phyloP scores from a whole-genome alignment of 2,329 filamentous ascomycete species.

The Trichoderma aggressivum region DNA sequence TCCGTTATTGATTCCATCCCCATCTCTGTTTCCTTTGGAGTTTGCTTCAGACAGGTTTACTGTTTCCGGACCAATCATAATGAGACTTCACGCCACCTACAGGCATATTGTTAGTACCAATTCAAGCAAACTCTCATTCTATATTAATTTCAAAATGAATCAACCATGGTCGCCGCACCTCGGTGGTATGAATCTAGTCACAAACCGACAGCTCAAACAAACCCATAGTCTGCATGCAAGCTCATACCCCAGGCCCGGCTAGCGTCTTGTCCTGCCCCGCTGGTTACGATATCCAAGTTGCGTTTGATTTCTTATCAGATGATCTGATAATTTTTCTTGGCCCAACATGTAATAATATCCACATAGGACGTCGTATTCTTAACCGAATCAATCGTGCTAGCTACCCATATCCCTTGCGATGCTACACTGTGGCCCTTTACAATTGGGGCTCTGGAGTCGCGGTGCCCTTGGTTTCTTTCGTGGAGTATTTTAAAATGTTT shows the following conservation, averaged over 20 bases:
- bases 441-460: background rate
- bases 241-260: background rate
- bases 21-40: background rate
- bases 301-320: constrained; percentile 14
- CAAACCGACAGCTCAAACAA: background rate
- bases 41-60: background rate
- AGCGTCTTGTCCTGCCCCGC: background rate
- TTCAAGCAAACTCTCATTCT: background rate
- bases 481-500: background rate
- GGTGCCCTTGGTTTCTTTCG: background rate
- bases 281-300: background rate
- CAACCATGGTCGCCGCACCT: too few species aligned
- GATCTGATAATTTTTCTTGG: constrained; percentile 14
- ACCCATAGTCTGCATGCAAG: background rate
- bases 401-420: background rate
- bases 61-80: background rate
- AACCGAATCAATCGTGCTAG: background rate
- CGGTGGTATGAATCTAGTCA: background rate
- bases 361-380: background rate
- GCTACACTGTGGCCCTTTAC: too few species aligned
- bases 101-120: background rate
- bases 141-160: background rate
- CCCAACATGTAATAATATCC: background rate
- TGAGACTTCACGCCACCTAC: background rate
- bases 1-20: background rate